These are phyloP conservation scores for Neofusicoccum laricinum DNA, from an alignment of 2,329 filamentous ascomycete genomes.

Conservation along the genomic window DNA sequence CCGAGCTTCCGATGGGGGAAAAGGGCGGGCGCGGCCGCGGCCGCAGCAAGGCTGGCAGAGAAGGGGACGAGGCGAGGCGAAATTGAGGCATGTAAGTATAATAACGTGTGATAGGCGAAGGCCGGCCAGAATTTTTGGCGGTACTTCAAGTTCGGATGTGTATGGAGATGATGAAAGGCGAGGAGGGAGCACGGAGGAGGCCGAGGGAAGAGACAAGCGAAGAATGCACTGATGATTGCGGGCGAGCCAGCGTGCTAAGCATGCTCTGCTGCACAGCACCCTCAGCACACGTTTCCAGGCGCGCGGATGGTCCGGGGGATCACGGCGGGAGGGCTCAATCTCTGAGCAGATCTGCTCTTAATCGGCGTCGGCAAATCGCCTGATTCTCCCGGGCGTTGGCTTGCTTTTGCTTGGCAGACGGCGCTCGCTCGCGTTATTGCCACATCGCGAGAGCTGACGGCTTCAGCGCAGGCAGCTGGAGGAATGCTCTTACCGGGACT, in stretches of 20 bases:
- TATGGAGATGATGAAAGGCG: not conserved
- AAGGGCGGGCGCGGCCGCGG: not conserved
- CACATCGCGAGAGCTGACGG: no score
- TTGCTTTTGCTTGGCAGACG: not conserved
- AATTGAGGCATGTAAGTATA: not conserved
- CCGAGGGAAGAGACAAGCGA: not conserved
- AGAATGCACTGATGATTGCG: not conserved
- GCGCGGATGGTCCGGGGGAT: constrained; percentile 3
- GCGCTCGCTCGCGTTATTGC: no score
- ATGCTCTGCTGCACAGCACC: not conserved
- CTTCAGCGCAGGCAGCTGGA: not conserved
- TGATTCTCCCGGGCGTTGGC: not conserved
- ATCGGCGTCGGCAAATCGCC: not conserved
- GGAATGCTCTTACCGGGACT: not conserved
- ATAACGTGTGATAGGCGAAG: not conserved
- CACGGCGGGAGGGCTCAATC: not conserved
- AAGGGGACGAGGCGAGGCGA: not conserved
- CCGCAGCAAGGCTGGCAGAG: not conserved
- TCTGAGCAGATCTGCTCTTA: not conserved
- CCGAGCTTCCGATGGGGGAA: not conserved
- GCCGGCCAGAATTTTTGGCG: no score
- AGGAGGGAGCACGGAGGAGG: not conserved
- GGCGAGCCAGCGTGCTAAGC: no score
- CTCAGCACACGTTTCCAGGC: not conserved
- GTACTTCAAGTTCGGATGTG: not conserved